Evolutionary conservation across 768 basidiomycete species (phyloP), one percentile per base, ranked within the genome.

Genomic region (Favolaschia claudopus): DNA sequence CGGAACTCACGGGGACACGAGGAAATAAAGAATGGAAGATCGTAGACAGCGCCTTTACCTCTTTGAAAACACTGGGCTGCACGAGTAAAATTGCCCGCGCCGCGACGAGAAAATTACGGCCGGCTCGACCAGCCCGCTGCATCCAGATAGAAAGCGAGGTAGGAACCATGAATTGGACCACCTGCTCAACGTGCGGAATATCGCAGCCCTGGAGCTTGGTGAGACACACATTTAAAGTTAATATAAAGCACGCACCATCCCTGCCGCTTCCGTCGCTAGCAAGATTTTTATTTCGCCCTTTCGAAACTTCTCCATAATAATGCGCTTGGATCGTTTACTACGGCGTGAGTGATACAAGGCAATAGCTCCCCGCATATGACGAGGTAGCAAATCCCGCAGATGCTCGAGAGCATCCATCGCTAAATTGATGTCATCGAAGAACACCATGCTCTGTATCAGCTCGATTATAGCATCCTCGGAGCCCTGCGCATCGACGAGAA

Each of bases 201-300:
- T 73, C 69, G n/a, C 64, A 42, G 5, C 71, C 71, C 70, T 71
- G 43, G 4, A 42, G 4, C 8, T 9, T 5, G 25, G 25, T 42
- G 31, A 50, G 33, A 37, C 22, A 33, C n/a, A n/a, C n/a, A n/a
- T n/a, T n/a, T n/a, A n/a, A n/a, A 42, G 9, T 19, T 7, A 14
- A 14, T 14, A 27, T 28, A 29, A 22, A n/a, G 5, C 34, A 42
- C 69, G 38, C 47, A 70, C 72, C 71, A 74, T 72, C 15, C 72
- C 72, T 10, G 71, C 71, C 3, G 70, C 70, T 45, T 74, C 71
- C 4, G 71, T 74, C 15, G 67, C 56, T 4, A 74, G 43, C 31
- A 74, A 43, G 10, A 72, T 62, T 14, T 63, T 65, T 31, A 73
- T 70, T 33, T 63, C 32, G 5, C 69, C 69, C 19, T 55, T 27